A percentile compares a stretch with the other conserved stretches of the same genome.
Conservation (phyloP, 768 basidiomycete species). For the Porphyrellus cyaneotinctus region DNA sequence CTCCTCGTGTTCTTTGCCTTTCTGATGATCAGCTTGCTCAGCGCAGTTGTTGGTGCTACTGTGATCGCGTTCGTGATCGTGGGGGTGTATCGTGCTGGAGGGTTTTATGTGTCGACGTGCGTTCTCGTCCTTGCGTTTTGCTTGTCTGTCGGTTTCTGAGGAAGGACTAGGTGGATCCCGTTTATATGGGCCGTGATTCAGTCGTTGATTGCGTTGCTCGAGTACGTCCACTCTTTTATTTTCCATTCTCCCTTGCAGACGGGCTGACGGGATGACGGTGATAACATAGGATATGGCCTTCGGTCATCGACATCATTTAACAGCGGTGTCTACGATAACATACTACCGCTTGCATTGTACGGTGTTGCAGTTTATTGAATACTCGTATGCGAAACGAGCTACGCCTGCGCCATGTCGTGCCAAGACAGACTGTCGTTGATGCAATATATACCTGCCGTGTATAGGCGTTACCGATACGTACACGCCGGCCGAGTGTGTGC, state of each 20-base stretch:
- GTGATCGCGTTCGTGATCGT: constrained; percentile 31
- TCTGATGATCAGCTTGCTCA: constrained; percentile 22
- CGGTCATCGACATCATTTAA: constrained; percentile 39
- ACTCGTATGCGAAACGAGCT: not conserved
- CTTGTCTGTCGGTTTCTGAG: not conserved
- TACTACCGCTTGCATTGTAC: not conserved
- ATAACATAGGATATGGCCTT: constrained; percentile 38
- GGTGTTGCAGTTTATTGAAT: not conserved
- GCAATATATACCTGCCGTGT: not conserved
- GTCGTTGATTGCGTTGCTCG: constrained; percentile 38
- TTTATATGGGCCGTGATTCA: constrained; percentile 41
- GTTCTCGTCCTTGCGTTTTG: not conserved
- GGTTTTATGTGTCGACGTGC: not conserved
- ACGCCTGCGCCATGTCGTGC: too few species aligned
- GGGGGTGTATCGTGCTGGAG: not conserved
- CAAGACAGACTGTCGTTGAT: not conserved
- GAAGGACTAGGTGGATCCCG: constrained; percentile 34
- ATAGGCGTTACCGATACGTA: not conserved
- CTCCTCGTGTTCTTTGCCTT: constrained; percentile 39
- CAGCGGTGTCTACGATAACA: not conserved
- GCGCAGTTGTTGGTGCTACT: constrained; percentile 11
- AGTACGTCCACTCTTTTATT: constrained; percentile 23
- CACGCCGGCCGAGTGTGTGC: not conserved
- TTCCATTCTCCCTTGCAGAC: too few species aligned
- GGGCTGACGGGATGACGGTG: constrained; percentile 1